A percentile compares a stretch with the other conserved stretches of the same genome.
Evolutionary conservation across 2,329 filamentous ascomycete genomes (phyloP).

Genomic region (Dichotomopilus funicola): DNA sequence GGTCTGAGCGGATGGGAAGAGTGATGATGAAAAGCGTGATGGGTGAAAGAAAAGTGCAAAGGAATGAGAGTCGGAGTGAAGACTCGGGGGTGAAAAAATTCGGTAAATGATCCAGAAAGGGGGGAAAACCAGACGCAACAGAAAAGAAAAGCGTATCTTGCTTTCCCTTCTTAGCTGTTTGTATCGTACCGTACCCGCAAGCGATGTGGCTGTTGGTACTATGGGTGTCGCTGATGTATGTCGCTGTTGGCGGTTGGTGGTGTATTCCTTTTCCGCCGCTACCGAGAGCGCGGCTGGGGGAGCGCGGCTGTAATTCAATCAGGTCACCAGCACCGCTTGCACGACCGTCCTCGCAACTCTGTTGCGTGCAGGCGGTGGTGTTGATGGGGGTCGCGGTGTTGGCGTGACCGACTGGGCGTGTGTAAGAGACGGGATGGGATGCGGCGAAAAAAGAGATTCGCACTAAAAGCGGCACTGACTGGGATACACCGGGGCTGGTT

Average conservation of each 20-base stretch:
- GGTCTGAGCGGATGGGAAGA: not conserved
- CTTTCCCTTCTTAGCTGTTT: slow-evolving; percentile 7
- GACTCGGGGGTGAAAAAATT: too few relatives aligned
- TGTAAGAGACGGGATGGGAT: slow-evolving; percentile 8
- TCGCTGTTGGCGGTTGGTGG: too few relatives aligned
- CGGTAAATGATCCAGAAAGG: too few relatives aligned
- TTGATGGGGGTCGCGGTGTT: slow-evolving; percentile 1
- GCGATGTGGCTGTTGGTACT: not conserved
- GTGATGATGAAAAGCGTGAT: slow-evolving; percentile 5
- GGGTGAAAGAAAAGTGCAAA: too few relatives aligned
- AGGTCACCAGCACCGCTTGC: slow-evolving; percentile 5
- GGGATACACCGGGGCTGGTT: slow-evolving; percentile 22
- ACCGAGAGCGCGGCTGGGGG: slow-evolving; percentile 22
- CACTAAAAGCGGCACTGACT: slow-evolving; percentile 12
- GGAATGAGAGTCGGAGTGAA: too few relatives aligned
- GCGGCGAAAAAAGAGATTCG: slow-evolving; percentile 24
- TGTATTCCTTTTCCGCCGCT: not conserved
- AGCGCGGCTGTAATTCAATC: slow-evolving; percentile 20
- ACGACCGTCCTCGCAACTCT: not conserved
- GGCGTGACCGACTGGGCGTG: not conserved
- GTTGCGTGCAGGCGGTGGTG: slow-evolving; percentile 9
- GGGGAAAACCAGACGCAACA: too few relatives aligned
- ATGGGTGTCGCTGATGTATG: too few relatives aligned
- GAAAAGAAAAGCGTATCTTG: slow-evolving; percentile 9
- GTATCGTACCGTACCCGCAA: slow-evolving; percentile 21